A percentile compares a stretch with the other conserved stretches of the same genome.
Conservation (phyloP, 352 stramenopile species). For the Pythium phragmitis region DNA sequence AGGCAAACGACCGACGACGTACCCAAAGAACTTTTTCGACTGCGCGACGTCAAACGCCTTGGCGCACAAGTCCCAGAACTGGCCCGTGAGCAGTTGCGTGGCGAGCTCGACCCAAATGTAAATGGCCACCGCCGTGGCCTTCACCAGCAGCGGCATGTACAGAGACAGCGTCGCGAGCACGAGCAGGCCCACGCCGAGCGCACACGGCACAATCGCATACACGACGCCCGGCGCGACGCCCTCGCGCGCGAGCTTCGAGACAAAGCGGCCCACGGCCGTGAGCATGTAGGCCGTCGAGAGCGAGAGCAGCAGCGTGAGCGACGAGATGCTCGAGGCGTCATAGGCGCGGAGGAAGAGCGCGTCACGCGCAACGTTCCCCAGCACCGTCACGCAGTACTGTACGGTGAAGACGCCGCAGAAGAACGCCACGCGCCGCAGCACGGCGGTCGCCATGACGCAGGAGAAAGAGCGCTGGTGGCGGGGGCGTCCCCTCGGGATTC, state of each 20-base stretch:
- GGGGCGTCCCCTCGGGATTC: not conserved
- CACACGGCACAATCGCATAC: slow-evolving; percentile 50
- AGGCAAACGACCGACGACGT: not conserved
- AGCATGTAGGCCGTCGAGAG: slow-evolving; percentile 72
- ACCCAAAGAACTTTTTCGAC: slow-evolving; percentile 86
- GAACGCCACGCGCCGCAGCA: slow-evolving; percentile 70
- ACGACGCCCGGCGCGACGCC: slow-evolving; percentile 37
- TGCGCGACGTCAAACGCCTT: slow-evolving; percentile 78
- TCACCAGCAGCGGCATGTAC: slow-evolving; percentile 36
- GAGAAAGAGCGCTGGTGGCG: no score
- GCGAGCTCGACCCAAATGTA: slow-evolving; percentile 85
- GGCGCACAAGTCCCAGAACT: slow-evolving; percentile 88
- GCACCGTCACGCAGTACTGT: slow-evolving; percentile 72
- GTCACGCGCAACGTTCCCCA: slow-evolving; percentile 79
- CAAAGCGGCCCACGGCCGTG: slow-evolving; percentile 39
- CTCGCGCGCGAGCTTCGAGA: slow-evolving; percentile 31
- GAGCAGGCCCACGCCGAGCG: slow-evolving; percentile 42
- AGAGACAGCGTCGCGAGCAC: slow-evolving; percentile 54
- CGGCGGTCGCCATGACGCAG: slow-evolving; percentile 6
- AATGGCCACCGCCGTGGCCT: slow-evolving; percentile 51
- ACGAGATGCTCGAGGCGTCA: slow-evolving; percentile 63
- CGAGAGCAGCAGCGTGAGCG: slow-evolving; percentile 71
- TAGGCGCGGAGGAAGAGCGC: slow-evolving; percentile 82
- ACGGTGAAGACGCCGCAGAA: slow-evolving; percentile 81
- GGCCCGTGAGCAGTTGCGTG: slow-evolving; percentile 68